Evolutionary conservation across 169 alveolate species (phyloP).

Genomic region (Cryptosporidium xiaoi): DNA sequence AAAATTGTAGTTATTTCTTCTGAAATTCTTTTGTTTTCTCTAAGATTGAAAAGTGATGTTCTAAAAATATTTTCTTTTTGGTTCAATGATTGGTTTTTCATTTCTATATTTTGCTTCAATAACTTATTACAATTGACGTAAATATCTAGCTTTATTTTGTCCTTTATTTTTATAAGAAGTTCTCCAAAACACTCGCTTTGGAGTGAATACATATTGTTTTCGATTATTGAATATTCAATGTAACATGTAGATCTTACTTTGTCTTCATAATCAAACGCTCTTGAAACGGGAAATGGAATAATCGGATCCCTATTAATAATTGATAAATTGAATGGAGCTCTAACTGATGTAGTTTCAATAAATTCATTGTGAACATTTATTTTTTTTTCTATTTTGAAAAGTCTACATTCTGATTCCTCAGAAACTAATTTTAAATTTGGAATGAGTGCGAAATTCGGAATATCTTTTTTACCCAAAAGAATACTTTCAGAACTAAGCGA

Average conservation of each 20-base stretch:
- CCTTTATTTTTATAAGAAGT: slow-evolving; percentile 1
- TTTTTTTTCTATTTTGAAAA: background rate
- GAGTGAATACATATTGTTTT: background rate
- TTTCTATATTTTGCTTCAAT: too few relatives aligned
- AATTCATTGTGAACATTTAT: background rate
- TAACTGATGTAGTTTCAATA: background rate
- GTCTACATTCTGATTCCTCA: background rate
- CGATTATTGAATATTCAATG: background rate
- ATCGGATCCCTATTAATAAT: slow-evolving; percentile 37
- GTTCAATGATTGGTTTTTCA: background rate
- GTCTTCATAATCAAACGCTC: slow-evolving; percentile 30
- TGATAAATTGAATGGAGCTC: slow-evolving; percentile 13
- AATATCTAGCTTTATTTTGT: slow-evolving; percentile 2
- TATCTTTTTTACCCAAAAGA: slow-evolving; percentile 23
- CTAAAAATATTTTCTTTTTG: slow-evolving; percentile 6
- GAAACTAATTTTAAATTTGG: background rate
- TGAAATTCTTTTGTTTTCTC: background rate
- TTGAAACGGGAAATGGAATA: slow-evolving; percentile 38
- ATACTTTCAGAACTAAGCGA: slow-evolving; percentile 10
- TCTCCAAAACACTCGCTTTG: background rate
- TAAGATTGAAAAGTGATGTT: background rate
- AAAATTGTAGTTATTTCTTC: background rate
- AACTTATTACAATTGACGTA: background rate
- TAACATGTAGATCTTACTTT: slow-evolving; percentile 14
- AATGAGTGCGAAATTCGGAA: slow-evolving; percentile 23